phyloP scores from a whole-genome alignment of 257 asterid genomes.

The Penstemon davidsonii region DNA sequence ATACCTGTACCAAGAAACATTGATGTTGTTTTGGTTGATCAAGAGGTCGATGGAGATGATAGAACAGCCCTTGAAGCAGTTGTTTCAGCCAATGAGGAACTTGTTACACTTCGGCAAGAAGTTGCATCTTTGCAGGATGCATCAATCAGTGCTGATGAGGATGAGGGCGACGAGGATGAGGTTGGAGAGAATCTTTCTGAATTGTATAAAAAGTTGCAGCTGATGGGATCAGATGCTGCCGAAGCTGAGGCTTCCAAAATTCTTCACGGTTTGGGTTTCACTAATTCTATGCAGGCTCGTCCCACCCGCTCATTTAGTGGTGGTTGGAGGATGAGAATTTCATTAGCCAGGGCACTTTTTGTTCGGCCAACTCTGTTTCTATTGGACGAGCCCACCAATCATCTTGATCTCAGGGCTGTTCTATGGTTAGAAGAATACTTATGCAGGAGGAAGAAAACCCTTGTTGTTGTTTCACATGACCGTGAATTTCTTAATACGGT shows the following conservation, averaged over 20 bases:
- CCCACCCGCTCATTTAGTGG: conserved; percentile 64
- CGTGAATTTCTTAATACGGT: conserved; percentile 65
- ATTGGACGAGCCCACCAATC: conserved; percentile 72
- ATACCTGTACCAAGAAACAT: conserved; percentile 61
- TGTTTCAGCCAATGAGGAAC: conserved; percentile 68
- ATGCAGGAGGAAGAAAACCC: conserved; percentile 69
- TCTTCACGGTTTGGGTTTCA: conserved; percentile 71
- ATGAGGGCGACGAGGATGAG: too few species aligned
- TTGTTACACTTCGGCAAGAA: conserved; percentile 51
- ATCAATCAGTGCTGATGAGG: conserved; percentile 15
- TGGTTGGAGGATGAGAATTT: conserved; percentile 80
- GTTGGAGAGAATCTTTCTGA: conserved; percentile 56
- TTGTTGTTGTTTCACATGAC: conserved; percentile 69
- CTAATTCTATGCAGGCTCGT: conserved; percentile 64
- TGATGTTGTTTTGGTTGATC: conserved; percentile 60
- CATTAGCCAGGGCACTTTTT: conserved; percentile 68
- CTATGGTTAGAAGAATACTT: conserved; percentile 69
- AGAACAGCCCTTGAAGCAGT: conserved; percentile 57
- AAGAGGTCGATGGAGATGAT: conserved; percentile 62
- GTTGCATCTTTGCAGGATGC: conserved; percentile 47
- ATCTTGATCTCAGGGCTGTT: conserved; percentile 72
- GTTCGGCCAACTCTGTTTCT: conserved; percentile 67
- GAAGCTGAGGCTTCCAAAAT: conserved; percentile 74
- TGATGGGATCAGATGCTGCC: conserved; percentile 72
- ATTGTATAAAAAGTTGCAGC: conserved; percentile 56